Percentiles rank a stretch among this genome's conserved stretches.
Conservation (phyloP, 2,329 filamentous ascomycete species). For the Aspergillus phoenicis region DNA sequence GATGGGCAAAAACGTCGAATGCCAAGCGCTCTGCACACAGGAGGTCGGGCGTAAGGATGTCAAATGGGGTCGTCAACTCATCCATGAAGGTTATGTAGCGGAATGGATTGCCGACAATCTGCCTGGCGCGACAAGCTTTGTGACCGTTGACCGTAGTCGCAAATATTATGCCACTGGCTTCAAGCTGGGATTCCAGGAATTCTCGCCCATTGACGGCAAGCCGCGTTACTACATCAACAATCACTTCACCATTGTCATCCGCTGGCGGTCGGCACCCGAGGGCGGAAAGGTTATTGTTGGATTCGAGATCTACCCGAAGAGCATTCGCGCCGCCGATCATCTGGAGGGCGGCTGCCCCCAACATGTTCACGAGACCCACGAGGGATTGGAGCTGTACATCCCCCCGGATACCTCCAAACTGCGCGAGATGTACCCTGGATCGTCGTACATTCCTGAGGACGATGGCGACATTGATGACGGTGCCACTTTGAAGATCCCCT, state of each 20-base stretch:
- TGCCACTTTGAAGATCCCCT: slow-evolving; percentile 72
- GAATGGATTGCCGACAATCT: slow-evolving; percentile 95
- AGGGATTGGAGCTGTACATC: slow-evolving; percentile 70
- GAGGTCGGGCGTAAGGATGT: slow-evolving; percentile 67
- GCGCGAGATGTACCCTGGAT: slow-evolving; percentile 58
- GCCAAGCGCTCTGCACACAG: slow-evolving; percentile 70
- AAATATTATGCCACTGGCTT: slow-evolving; percentile 92
- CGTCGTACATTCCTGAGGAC: slow-evolving; percentile 61
- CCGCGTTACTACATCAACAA: slow-evolving; percentile 79
- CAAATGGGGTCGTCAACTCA: slow-evolving; percentile 68
- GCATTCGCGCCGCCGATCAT: slow-evolving; percentile 66
- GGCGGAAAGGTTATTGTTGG: slow-evolving; percentile 81
- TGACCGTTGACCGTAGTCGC: slow-evolving; percentile 77
- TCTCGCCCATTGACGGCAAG: slow-evolving; percentile 60
- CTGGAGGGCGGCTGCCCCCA: slow-evolving; percentile 67
- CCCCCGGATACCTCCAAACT: slow-evolving; percentile 62
- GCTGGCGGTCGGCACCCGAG: slow-evolving; percentile 70
- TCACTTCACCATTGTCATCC: slow-evolving; percentile 81
- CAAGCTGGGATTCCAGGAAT: slow-evolving; percentile 79
- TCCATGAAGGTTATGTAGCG: slow-evolving; percentile 78
- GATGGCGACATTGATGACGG: slow-evolving; percentile 64
- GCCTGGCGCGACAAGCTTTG: slow-evolving; percentile 84
- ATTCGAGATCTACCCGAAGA: slow-evolving; percentile 89
- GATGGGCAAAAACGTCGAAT: slow-evolving; percentile 75
- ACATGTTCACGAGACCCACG: slow-evolving; percentile 64